These are phyloP conservation scores for Bauhinia variegata DNA, from an alignment of 306 rosid genomes.

Conservation along the genomic window DNA sequence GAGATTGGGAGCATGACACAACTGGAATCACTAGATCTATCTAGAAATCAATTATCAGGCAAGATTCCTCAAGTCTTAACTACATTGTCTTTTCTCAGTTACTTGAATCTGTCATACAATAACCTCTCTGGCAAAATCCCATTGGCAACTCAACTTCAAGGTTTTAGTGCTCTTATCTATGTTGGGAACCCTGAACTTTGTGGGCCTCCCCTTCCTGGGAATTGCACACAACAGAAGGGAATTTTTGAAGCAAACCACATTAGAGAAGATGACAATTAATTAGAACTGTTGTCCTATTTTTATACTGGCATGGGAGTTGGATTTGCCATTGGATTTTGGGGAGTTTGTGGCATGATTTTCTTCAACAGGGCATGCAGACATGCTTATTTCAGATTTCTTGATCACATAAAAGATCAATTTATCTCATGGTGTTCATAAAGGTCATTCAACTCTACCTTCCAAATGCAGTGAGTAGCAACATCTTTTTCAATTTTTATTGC, in stretches of 20 bases:
- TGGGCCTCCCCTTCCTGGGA: slow-evolving; percentile 1
- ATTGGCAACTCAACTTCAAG: slow-evolving; percentile 15
- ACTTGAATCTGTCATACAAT: slow-evolving; percentile 29
- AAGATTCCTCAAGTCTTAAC: slow-evolving; percentile 26
- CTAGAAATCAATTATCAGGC: too few species aligned
- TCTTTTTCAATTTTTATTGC: too few species aligned
- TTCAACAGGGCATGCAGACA: neutral
- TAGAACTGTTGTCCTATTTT: too few species aligned
- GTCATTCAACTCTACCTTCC: too few species aligned
- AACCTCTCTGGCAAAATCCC: slow-evolving; percentile 37
- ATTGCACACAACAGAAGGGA: neutral
- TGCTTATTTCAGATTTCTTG: neutral
- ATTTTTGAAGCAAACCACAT: too few species aligned
- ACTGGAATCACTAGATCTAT: too few species aligned
- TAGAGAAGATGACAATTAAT: too few species aligned
- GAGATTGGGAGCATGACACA: too few species aligned
- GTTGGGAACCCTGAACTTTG: neutral
- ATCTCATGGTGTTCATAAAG: neutral
- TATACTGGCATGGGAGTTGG: too few species aligned
- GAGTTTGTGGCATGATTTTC: slow-evolving; percentile 7
- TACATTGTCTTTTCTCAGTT: neutral
- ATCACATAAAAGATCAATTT: neutral
- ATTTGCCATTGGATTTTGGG: slow-evolving; percentile 26
- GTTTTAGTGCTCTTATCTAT: neutral
- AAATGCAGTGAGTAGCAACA: too few species aligned